A percentile compares a stretch with the other conserved stretches of the same genome.
Conservation (phyloP, 2,329 filamentous ascomycete genomes). For the Nemania abortiva region DNA sequence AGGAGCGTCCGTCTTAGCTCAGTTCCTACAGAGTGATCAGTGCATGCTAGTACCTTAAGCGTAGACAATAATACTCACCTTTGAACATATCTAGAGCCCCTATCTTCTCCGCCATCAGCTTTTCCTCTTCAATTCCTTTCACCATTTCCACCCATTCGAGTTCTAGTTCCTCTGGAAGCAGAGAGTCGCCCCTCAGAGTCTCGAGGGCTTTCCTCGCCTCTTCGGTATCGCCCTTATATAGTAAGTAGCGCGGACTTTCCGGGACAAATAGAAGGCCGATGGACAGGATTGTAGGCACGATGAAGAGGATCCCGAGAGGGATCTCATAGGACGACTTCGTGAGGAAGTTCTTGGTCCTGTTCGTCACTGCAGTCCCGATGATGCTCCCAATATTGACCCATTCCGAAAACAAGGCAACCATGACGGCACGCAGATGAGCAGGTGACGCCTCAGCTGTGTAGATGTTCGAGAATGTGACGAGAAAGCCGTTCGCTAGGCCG, state of each 20-base stretch:
- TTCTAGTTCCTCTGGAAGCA: conserved; percentile 52
- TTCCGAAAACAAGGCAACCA: conserved; percentile 61
- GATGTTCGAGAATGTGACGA: conserved; percentile 61
- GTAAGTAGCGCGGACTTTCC: conserved; percentile 60
- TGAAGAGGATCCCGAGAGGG: conserved; percentile 59
- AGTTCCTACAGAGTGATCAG: conserved; percentile 50
- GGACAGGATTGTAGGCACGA: conserved; percentile 61
- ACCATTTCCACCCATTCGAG: conserved; percentile 57
- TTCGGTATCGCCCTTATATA: conserved; percentile 50
- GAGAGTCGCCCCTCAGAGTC: conserved; percentile 48
- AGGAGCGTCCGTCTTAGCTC: conserved; percentile 63
- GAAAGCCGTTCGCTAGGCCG: conserved; percentile 58
- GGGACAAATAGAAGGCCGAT: conserved; percentile 60
- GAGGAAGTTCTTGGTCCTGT: conserved; percentile 54
- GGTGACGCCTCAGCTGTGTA: conserved; percentile 63
- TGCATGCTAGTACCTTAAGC: not conserved
- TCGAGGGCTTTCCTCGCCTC: conserved; percentile 50
- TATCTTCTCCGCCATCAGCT: conserved; percentile 49
- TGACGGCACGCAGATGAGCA: conserved; percentile 61
- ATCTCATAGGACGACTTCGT: conserved; percentile 60
- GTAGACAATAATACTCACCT: conserved; percentile 36
- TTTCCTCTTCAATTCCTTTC: conserved; percentile 55
- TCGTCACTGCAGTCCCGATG: conserved; percentile 59
- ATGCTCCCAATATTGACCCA: conserved; percentile 63
- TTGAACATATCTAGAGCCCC: conserved; percentile 56